Conservation (phyloP, 1,139 yeast species). For the Debaryomyces sp. region DNA sequence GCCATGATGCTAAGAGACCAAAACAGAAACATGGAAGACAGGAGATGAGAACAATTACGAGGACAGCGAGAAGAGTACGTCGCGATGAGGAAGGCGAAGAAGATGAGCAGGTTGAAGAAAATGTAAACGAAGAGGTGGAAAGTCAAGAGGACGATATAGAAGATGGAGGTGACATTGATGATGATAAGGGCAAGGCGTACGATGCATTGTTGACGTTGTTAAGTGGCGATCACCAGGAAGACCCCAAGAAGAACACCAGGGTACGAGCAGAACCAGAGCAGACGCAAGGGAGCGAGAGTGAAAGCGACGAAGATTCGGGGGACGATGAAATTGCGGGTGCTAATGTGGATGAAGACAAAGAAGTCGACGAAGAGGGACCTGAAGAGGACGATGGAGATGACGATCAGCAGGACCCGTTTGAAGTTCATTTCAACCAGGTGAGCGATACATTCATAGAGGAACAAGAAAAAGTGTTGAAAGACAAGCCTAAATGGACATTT, state of each 20-base stretch:
- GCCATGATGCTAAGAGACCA: constrained; percentile 12
- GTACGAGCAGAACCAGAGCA: constrained; percentile 14
- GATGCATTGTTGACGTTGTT: constrained; percentile 75
- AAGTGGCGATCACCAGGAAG: constrained; percentile 50
- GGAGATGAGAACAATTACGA: constrained; percentile 51
- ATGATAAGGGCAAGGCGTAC: constrained; percentile 57
- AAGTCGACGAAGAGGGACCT: constrained; percentile 30
- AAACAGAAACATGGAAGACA: constrained; percentile 57
- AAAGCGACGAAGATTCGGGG: constrained; percentile 36
- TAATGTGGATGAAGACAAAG: constrained; percentile 30
- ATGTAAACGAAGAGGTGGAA: constrained; percentile 14
- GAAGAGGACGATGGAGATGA: constrained; percentile 34
- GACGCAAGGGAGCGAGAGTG: constrained; percentile 28
- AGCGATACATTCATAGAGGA: constrained; percentile 47
- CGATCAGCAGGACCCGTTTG: constrained; percentile 61
- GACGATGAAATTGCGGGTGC: constrained; percentile 30
- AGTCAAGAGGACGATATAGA: constrained; percentile 9
- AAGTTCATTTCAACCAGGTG: constrained; percentile 66
- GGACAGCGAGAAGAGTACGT: constrained; percentile 40
- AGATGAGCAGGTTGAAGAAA: constrained; percentile 19
- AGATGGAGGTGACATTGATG: constrained; percentile 11
- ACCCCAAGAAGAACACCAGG: constrained; percentile 17
- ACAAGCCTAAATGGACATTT: constrained; percentile 30
- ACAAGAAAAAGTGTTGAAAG: constrained; percentile 23
- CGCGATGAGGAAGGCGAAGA: constrained; percentile 14